A percentile compares a stretch with the other conserved stretches of the same genome.
These are phyloP conservation scores for Pulveroboletus sp. DNA, from an alignment of 768 basidiomycete genomes.

Conservation along the genomic window DNA sequence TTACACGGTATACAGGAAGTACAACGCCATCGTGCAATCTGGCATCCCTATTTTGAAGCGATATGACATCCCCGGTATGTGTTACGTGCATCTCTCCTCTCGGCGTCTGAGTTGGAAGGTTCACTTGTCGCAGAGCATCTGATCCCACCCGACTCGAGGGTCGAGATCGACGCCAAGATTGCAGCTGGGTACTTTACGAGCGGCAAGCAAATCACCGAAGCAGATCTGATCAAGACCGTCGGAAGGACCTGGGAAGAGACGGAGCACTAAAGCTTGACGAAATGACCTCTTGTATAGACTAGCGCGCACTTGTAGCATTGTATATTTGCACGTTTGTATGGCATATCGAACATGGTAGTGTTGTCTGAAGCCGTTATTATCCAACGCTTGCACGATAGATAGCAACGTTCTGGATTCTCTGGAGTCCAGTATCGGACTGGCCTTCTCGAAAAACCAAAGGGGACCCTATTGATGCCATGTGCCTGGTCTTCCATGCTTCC, in stretches of 20 bases:
- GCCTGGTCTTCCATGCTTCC: too few species aligned
- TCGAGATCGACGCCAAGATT: slow-evolving; percentile 97
- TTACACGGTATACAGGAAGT: slow-evolving; percentile 56
- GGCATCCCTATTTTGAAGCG: slow-evolving; percentile 79
- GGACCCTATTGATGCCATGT: too few species aligned
- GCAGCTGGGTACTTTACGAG: slow-evolving; percentile 89
- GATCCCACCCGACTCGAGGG: slow-evolving; percentile 83
- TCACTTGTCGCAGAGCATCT: slow-evolving; percentile 54
- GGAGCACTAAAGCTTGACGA: slow-evolving; percentile 49
- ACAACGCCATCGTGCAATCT: slow-evolving; percentile 86
- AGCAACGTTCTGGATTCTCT: too few species aligned
- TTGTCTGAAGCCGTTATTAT: too few species aligned
- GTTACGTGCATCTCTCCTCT: too few species aligned
- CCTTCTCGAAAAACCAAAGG: too few species aligned
- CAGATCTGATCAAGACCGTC: slow-evolving; percentile 79
- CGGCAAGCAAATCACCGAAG: slow-evolving; percentile 70
- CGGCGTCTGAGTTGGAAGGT: neutral
- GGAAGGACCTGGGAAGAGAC: slow-evolving; percentile 89
- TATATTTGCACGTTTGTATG: too few species aligned
- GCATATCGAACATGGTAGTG: too few species aligned
- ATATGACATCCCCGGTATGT: slow-evolving; percentile 81
- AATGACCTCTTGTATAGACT: neutral
- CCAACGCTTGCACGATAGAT: too few species aligned
- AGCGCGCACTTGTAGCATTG: neutral
- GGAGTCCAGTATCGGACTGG: too few species aligned